Percentiles rank a stretch among this genome's conserved stretches.
phyloP scores from a whole-genome alignment of 2,329 filamentous ascomycete species.

The Xylaria sp. region DNA sequence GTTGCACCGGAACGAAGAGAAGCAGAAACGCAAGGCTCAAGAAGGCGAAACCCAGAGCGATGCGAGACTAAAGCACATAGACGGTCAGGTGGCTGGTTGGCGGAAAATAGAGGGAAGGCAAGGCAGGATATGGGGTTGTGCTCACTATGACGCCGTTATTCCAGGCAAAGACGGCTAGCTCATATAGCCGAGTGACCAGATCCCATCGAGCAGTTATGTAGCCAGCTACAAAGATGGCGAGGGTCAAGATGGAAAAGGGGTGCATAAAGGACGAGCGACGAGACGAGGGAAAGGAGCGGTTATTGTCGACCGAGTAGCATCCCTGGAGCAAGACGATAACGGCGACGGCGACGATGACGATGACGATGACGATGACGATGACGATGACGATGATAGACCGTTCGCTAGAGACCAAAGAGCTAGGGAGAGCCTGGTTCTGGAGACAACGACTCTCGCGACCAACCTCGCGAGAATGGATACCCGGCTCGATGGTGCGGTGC shows the following conservation, averaged over 20 bases:
- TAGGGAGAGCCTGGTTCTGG: neutral
- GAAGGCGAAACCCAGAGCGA: conserved; percentile 84
- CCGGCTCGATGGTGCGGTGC: neutral
- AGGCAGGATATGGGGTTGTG: neutral
- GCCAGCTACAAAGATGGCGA: conserved; percentile 98
- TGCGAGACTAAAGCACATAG: conserved; percentile 72
- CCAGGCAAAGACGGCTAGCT: conserved; percentile 97
- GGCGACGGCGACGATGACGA: neutral
- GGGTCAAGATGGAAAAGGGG: conserved; percentile 94
- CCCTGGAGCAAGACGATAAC: conserved; percentile 34
- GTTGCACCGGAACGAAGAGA: conserved; percentile 84
- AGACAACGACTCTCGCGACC: neutral
- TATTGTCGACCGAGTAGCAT: conserved; percentile 49
- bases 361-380: neutral
- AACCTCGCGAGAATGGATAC: neutral
- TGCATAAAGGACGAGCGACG: conserved; percentile 73
- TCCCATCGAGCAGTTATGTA: conserved; percentile 99
- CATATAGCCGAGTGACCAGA: conserved; percentile 94
- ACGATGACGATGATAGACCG: conserved; percentile 5
- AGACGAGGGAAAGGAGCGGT: conserved; percentile 54
- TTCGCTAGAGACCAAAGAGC: conserved; percentile 1
- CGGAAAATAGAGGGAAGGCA: neutral
- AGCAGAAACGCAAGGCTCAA: conserved; percentile 87
- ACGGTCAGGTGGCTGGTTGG: conserved; percentile 2
- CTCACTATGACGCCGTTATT: conserved; percentile 96